A percentile compares a stretch with the other conserved stretches of the same genome.
Evolutionary conservation across 257 asterid genomes (phyloP).

Genomic region (Petunia axillaris): DNA sequence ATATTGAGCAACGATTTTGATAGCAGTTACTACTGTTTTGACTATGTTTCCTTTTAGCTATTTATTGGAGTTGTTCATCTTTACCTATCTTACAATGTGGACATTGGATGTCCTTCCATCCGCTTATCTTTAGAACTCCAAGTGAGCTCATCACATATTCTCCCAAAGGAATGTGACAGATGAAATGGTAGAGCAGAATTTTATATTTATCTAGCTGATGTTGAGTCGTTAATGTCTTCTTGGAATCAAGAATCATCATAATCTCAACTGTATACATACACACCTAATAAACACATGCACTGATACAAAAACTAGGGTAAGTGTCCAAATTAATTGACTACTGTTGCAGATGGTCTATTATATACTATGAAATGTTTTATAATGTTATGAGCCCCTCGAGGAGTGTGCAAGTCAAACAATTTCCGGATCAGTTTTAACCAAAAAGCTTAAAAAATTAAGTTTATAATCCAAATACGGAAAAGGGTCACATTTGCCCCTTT

Average conservation of each 20-base stretch:
- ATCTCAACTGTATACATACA: no score
- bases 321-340: no score
- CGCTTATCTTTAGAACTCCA: not conserved
- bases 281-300: not conserved
- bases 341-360: no score
- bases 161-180: not conserved
- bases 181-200: not conserved
- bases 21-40: slow-evolving; percentile 29
- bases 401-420: not conserved
- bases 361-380: not conserved
- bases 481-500: no score
- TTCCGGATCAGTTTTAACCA: not conserved
- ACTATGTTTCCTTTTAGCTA: not conserved
- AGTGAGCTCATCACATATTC: not conserved
- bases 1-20: slow-evolving; percentile 11
- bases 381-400: not conserved
- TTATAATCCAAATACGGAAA: no score
- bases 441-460: not conserved
- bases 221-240: not conserved
- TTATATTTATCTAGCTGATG: not conserved
- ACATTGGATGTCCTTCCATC: not conserved
- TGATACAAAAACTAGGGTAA: no score
- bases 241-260: no score
- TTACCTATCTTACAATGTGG: not conserved
- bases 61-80: not conserved